Conservation (phyloP, 2,329 filamentous ascomycete species). For the Paraphoma sp. region DNA sequence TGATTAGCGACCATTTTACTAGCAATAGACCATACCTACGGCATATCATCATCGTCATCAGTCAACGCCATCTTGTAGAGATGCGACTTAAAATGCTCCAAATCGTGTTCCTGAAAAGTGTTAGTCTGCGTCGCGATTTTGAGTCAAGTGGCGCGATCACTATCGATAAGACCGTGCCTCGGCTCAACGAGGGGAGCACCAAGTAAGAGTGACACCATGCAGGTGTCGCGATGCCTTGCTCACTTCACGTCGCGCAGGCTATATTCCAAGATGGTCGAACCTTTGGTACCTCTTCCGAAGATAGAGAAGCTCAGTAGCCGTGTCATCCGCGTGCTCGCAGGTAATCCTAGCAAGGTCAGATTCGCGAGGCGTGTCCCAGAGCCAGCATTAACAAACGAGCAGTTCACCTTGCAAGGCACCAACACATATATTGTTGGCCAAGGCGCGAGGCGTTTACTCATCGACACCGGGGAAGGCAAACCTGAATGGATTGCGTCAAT, state of each 20-base stretch:
- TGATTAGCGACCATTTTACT: constrained; percentile 18
- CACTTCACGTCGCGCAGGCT: constrained; percentile 21
- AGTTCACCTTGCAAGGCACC: constrained; percentile 73
- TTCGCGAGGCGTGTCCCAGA: neutral
- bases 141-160: constrained; percentile 10
- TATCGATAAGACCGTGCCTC: constrained; percentile 38
- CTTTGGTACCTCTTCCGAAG: constrained; percentile 70
- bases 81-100: constrained; percentile 2
- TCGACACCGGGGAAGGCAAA: constrained; percentile 88
- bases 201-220: constrained; percentile 31
- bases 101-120: constrained; percentile 27
- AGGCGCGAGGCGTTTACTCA: constrained; percentile 74
- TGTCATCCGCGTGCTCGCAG: constrained; percentile 84
- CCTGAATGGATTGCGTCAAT: constrained; percentile 75
- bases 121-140: constrained; percentile 12
- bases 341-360: constrained; percentile 83
- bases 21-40: constrained; percentile 28
- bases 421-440: constrained; percentile 94
- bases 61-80: constrained; percentile 26
- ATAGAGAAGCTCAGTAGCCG: constrained; percentile 79
- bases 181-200: constrained; percentile 20
- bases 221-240: constrained; percentile 30
- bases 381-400: constrained; percentile 18
- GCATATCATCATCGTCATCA: constrained; percentile 45
- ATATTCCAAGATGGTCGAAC: constrained; percentile 62